Evolutionary conservation across 257 asterid species (phyloP).

Genomic region (Apocynum venetum): DNA sequence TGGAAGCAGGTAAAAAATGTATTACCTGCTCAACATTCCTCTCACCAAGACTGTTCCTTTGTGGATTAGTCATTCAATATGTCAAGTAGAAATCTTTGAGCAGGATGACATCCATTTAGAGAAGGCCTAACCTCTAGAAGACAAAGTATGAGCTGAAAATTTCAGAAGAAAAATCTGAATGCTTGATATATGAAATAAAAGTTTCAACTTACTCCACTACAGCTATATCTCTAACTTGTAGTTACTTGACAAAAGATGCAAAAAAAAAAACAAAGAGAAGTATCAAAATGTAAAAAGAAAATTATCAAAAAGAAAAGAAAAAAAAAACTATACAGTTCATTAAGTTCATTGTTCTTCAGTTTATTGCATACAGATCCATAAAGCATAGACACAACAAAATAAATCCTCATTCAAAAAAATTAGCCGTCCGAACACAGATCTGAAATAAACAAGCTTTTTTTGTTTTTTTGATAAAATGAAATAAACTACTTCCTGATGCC

Average conservation of each 20-base stretch:
- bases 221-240: not conserved
- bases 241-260: not conserved
- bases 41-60: constrained; percentile 44
- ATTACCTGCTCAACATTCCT: constrained; percentile 57
- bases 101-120: constrained; percentile 27
- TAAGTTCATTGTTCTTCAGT: not conserved
- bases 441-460: not conserved
- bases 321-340: not conserved
- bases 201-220: not conserved
- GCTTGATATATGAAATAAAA: not conserved
- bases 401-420: not conserved
- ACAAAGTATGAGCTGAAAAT: not conserved
- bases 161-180: not conserved
- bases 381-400: not conserved
- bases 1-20: not conserved
- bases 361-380: not conserved
- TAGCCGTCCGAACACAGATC: not conserved
- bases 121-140: constrained; percentile 17
- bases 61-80: constrained; percentile 46
- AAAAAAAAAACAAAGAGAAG: no score
- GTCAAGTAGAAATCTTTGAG: constrained; percentile 25
- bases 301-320: no score
- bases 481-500: not conserved
- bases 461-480: not conserved
- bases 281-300: not conserved